These are phyloP conservation scores for Quercus wislizeni DNA, from an alignment of 306 rosid species.

Conservation along the genomic window DNA sequence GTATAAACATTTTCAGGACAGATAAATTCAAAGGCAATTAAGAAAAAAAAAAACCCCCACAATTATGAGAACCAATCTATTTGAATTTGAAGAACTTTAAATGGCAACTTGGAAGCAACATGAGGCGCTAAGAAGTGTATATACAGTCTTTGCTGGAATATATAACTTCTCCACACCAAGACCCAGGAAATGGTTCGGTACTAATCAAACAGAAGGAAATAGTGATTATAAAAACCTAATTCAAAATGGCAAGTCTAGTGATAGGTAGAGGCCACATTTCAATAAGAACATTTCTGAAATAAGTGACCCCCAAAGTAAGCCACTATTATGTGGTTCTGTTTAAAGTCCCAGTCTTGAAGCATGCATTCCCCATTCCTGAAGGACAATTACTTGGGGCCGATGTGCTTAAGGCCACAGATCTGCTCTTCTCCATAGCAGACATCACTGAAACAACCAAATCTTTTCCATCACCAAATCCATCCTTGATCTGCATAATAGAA, in stretches of 20 bases:
- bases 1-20: not conserved
- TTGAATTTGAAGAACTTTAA: not conserved
- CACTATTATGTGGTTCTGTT: slow-evolving; percentile 8
- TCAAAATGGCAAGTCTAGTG: slow-evolving; percentile 25
- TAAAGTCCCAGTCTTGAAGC: slow-evolving; percentile 21
- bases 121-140: slow-evolving; percentile 5
- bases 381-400: slow-evolving; percentile 72
- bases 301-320: slow-evolving; percentile 14
- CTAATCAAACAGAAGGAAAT: slow-evolving; percentile 19
- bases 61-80: not conserved
- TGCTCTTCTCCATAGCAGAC: slow-evolving; percentile 99
- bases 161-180: slow-evolving; percentile 31
- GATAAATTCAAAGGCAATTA: not conserved
- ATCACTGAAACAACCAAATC: slow-evolving; percentile 88
- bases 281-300: slow-evolving; percentile 30
- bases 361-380: not conserved
- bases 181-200: slow-evolving; percentile 14
- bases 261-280: slow-evolving; percentile 30
- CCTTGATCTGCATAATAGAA: slow-evolving; percentile 71
- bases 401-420: slow-evolving; percentile 84
- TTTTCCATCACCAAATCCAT: slow-evolving; percentile 83
- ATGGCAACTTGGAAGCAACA: not conserved
- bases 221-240: slow-evolving; percentile 26
- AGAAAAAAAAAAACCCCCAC: not conserved
- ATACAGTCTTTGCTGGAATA: slow-evolving; percentile 4